Base-by-base conservation (phyloP, 73 alveolate genomes). In the Durusdinium trenchii region DNA sequence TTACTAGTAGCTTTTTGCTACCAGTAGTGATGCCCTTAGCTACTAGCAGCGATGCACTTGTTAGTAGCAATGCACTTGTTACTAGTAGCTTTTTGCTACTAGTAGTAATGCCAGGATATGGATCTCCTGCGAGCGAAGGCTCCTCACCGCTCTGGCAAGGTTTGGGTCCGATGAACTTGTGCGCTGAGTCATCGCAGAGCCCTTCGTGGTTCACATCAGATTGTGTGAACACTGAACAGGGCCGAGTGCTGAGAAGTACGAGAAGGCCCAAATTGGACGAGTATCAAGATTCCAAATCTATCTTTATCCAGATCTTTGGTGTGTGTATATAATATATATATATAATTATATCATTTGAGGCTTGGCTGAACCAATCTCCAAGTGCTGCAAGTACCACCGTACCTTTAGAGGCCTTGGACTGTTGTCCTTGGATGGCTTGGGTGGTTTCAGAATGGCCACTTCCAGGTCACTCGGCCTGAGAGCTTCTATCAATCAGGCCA, bases 381-480 rank as follows among this genome's bases (percentile, higher is more conserved):
- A 78, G 89, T 28, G 89, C 89, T 9, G 89, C 89, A 46, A 78
- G 89, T 46, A 78, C 89, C n/a, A 46, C 62, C 26, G 89, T 78
- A 40, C 89, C 89, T 0, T 46, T 38, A 38, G 89, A 78, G 89
- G 89, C 64, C 16, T 12, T 16, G 85, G 35, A 12, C 0, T 0
- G 12, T 38, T 38, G 16, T 5, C 40, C 40, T 32, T 40, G 52
- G 10, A 7, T 1, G 35, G 32, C 48, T 12, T 12, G 52, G 38
- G 5, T 40, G 32, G 78, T 64, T 14, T 5, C 42, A 35, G 32
- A 64, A 64, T 23, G 78, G 42, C 23, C 32, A 42, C 32, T 26
- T 5, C 38, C 43, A 20, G 26, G 81, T 67, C 43, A 67, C 43
- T 32, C 47, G 81, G 38, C 26, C 26, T 67, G 43, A 28, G n/a